Evolutionary conservation across 2,329 filamentous ascomycete genomes (phyloP).

Genomic region (Claviceps maximensis): DNA sequence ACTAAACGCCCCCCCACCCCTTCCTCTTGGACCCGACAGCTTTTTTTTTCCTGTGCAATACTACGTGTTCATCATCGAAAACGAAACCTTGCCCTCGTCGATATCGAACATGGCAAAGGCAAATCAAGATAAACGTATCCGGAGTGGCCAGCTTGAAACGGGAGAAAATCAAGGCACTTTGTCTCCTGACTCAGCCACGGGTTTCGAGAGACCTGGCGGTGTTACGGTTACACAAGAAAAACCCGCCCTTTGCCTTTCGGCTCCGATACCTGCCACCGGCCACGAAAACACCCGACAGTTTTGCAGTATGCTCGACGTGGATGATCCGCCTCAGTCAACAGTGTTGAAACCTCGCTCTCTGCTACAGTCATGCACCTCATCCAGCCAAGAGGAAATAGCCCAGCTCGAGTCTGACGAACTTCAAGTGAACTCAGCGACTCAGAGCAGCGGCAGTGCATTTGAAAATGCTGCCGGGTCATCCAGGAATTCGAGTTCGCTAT

Average conservation of each 20-base stretch:
- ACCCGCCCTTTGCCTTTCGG: slow-evolving; percentile 1
- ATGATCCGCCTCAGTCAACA: slow-evolving; percentile 31
- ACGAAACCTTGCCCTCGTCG: background rate
- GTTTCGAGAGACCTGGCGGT: slow-evolving; percentile 23
- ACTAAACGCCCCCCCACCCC: slow-evolving; percentile 5
- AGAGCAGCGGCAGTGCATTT: background rate
- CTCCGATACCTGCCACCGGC: slow-evolving; percentile 5
- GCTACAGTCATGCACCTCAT: slow-evolving; percentile 30
- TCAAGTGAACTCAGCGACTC: background rate
- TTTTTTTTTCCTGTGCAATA: slow-evolving; percentile 11
- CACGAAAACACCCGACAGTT: slow-evolving; percentile 21
- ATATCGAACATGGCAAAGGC: slow-evolving; percentile 30
- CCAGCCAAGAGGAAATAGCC: slow-evolving; percentile 12
- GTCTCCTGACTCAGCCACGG: background rate
- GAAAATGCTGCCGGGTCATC: background rate
- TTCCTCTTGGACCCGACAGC: slow-evolving; percentile 19
- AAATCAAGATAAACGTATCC: slow-evolving; percentile 31
- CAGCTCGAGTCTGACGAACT: slow-evolving; percentile 1
- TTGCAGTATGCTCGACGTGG: slow-evolving; percentile 42
- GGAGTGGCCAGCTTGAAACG: slow-evolving; percentile 36
- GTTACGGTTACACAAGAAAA: slow-evolving; percentile 12
- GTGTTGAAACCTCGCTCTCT: slow-evolving; percentile 31
- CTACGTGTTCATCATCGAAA: slow-evolving; percentile 4
- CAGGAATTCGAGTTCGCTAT: background rate
- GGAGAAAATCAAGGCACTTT: slow-evolving; percentile 2